Conservation (phyloP, 2,329 filamentous ascomycete species). For the Ilyonectria robusta region DNA sequence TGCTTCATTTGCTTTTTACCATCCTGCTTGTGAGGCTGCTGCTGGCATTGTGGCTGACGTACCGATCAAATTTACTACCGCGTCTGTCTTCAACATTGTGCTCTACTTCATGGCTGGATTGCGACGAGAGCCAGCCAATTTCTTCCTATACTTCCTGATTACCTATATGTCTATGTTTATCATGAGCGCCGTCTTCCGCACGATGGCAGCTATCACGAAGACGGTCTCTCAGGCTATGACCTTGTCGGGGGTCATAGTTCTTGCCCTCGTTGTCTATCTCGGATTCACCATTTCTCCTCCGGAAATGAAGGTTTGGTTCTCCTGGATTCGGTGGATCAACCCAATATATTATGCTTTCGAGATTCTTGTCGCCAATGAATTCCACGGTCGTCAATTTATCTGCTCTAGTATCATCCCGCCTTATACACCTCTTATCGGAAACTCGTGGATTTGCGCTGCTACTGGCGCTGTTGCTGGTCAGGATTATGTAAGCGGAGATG, state of each 20-base stretch:
- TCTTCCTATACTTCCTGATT: slow-evolving; percentile 85
- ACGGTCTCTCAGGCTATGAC: slow-evolving; percentile 73
- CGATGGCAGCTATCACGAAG: slow-evolving; percentile 78
- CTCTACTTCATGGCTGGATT: slow-evolving; percentile 71
- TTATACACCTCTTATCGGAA: slow-evolving; percentile 59
- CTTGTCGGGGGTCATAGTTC: slow-evolving; percentile 66
- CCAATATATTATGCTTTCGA: slow-evolving; percentile 83
- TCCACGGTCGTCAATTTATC: slow-evolving; percentile 68
- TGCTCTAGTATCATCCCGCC: slow-evolving; percentile 68
- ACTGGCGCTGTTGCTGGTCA: slow-evolving; percentile 69
- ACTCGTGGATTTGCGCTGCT: slow-evolving; percentile 67
- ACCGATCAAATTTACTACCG: slow-evolving; percentile 69
- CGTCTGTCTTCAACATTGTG: slow-evolving; percentile 67
- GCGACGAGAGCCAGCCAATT: slow-evolving; percentile 72
- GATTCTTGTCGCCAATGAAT: slow-evolving; percentile 80
- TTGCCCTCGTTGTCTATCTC: slow-evolving; percentile 63
- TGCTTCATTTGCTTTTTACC: slow-evolving; percentile 64
- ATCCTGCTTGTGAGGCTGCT: slow-evolving; percentile 67
- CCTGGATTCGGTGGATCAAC: slow-evolving; percentile 83
- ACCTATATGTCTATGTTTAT: slow-evolving; percentile 77
- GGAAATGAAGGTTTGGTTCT: slow-evolving; percentile 74
- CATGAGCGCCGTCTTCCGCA: slow-evolving; percentile 84
- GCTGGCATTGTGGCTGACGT: slow-evolving; percentile 69
- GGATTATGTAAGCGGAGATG: slow-evolving; percentile 68
- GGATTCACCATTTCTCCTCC: slow-evolving; percentile 47